These are phyloP conservation scores for Trichoderma gamsii DNA, from an alignment of 495 filamentous ascomycete species.

Conservation along the genomic window DNA sequence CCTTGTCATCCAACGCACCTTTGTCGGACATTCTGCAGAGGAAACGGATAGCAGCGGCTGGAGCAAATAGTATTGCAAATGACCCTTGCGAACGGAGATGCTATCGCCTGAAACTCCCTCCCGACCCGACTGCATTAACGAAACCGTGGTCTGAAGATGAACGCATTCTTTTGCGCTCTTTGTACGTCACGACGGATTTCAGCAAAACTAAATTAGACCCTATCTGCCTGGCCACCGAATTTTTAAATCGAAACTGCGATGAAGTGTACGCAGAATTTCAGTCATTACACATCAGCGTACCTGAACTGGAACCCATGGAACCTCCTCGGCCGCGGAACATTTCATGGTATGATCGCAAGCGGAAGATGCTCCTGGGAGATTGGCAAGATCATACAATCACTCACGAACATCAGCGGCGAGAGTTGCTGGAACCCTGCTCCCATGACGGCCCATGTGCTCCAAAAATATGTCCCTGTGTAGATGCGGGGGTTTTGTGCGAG, in stretches of 20 bases:
- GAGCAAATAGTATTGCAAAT: conserved; percentile 15
- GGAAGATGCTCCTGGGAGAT: conserved; percentile 40
- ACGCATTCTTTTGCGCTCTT: conserved; percentile 30
- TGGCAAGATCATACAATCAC: conserved; percentile 42
- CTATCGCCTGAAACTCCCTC: conserved; percentile 31
- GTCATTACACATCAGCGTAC: conserved; percentile 27
- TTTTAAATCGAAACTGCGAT: conserved; percentile 43
- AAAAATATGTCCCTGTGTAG: conserved; percentile 49
- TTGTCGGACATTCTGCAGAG: conserved; percentile 14
- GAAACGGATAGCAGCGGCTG: conserved; percentile 23
- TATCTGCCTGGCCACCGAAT: conserved; percentile 36
- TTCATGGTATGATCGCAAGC: conserved; percentile 43
- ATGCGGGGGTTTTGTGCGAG: conserved; percentile 55
- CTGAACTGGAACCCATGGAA: conserved; percentile 24
- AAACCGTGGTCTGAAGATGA: conserved; percentile 37
- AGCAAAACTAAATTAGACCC: conserved; percentile 28
- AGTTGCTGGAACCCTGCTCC: conserved; percentile 37
- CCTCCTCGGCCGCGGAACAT: conserved; percentile 24
- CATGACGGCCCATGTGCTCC: conserved; percentile 42
- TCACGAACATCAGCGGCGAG: conserved; percentile 38
- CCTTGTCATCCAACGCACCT: not conserved
- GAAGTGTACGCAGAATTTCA: conserved; percentile 43
- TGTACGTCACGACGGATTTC: conserved; percentile 33
- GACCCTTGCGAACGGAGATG: conserved; percentile 38
- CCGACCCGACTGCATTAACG: conserved; percentile 20